Percentiles rank a stretch among this genome's conserved stretches.
Evolutionary conservation across 2,329 filamentous ascomycete genomes (phyloP).

Genomic region (Fusarium mangiferae): DNA sequence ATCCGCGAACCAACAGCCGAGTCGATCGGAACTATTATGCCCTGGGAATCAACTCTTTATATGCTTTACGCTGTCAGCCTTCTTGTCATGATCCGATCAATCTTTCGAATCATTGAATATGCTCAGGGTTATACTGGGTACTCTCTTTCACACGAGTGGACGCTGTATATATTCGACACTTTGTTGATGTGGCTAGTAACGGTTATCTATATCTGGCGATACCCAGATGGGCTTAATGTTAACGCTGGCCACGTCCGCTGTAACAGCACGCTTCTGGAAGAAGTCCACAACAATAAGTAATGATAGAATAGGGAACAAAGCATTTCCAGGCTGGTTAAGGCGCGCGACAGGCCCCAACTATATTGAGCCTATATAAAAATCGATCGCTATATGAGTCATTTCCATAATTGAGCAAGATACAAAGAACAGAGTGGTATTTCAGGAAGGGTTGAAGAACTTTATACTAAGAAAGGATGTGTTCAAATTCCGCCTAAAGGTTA

Average conservation of each 20-base stretch:
- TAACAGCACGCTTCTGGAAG: neutral
- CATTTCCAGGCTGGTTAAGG: neutral
- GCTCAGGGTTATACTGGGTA: neutral
- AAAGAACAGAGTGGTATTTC: too few relatives aligned
- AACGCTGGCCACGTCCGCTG: neutral
- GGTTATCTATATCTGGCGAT: neutral
- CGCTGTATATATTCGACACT: neutral
- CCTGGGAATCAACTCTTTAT: too few relatives aligned
- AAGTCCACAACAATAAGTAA: neutral
- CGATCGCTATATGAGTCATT: too few relatives aligned
- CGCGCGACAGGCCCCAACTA: too few relatives aligned
- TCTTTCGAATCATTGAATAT: neutral
- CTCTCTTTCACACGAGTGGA: neutral
- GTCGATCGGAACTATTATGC: too few relatives aligned
- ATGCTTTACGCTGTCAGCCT: neutral
- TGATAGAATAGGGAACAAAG: fast-evolving
- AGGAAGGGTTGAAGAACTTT: too few relatives aligned
- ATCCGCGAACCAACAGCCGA: too few relatives aligned
- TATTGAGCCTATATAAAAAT: too few relatives aligned
- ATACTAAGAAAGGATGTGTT: too few relatives aligned
- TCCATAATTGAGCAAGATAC: too few relatives aligned
- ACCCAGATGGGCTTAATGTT: neutral
- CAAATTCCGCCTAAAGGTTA: too few relatives aligned
- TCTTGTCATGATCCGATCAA: neutral
- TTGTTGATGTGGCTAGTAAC: neutral